These are phyloP conservation scores for Porodaedalea pini DNA, from an alignment of 1,284 basidiomycete species.

Conservation along the genomic window DNA sequence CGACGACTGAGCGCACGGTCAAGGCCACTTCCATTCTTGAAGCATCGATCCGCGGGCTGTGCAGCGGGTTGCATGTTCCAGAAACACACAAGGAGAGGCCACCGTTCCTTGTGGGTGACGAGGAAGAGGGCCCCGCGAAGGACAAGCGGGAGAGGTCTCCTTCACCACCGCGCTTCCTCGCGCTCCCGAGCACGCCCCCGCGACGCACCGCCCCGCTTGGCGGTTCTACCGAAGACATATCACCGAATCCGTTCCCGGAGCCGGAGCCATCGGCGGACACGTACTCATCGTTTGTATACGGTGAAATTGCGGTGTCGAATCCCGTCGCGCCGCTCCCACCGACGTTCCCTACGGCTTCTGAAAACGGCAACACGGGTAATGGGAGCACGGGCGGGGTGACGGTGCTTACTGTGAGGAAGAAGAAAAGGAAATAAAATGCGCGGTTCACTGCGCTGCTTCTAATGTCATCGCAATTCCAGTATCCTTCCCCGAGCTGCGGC, in stretches of 20 bases:
- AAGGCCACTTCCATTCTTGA: conserved; percentile 71
- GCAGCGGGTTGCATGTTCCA: conserved; percentile 30
- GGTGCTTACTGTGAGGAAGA: conserved; percentile 57
- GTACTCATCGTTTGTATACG: conserved; percentile 56
- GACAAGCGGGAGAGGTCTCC: background rate
- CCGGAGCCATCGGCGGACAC: conserved; percentile 57
- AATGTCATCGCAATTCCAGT: too few relatives aligned
- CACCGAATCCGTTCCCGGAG: conserved; percentile 64
- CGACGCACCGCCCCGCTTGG: conserved; percentile 31
- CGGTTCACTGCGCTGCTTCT: too few relatives aligned
- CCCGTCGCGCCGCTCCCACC: background rate
- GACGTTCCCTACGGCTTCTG: background rate
- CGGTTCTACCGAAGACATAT: conserved; percentile 36
- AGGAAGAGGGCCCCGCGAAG: too few relatives aligned
- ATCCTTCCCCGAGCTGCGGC: background rate
- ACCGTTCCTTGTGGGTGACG: background rate
- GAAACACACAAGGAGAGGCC: conserved; percentile 1
- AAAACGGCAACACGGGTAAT: conserved; percentile 20
- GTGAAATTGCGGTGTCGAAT: conserved; percentile 26
- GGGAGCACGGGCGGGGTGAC: conserved; percentile 39
- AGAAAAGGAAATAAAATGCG: conserved; percentile 35
- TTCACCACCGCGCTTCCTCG: background rate
- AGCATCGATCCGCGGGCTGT: conserved; percentile 61
- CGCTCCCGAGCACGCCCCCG: conserved; percentile 45
- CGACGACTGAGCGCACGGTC: conserved; percentile 56